These are phyloP conservation scores for Melampsora larici-populina DNA, from an alignment of 1,284 basidiomycete species.

Conservation along the genomic window DNA sequence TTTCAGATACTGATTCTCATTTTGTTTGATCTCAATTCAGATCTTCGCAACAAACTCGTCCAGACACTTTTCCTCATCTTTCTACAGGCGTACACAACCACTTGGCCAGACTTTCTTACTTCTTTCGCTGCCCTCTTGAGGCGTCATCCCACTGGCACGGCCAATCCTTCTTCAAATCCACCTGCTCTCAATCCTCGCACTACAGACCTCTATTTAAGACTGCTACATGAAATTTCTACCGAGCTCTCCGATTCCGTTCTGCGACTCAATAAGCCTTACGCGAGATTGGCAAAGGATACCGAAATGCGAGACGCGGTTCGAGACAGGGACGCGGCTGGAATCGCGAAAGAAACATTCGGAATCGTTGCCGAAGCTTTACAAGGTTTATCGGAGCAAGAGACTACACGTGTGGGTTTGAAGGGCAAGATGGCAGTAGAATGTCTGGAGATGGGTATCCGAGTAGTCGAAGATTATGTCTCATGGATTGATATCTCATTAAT, in stretches of 20 bases:
- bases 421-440: constrained; percentile 64
- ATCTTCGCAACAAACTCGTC: constrained; percentile 93
- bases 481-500: constrained; percentile 98
- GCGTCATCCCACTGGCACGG: constrained; percentile 71
- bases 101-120: constrained; percentile 67
- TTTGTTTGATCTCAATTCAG: constrained; percentile 55
- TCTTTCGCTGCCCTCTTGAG: constrained; percentile 57
- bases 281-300: constrained; percentile 72
- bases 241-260: constrained; percentile 89
- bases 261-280: constrained; percentile 63
- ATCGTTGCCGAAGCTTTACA: constrained; percentile 69
- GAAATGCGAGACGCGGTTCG: constrained; percentile 83
- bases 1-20: constrained; percentile 22
- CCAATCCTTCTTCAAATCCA: constrained; percentile 55
- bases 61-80: constrained; percentile 95
- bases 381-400: constrained; percentile 42
- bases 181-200: constrained; percentile 71
- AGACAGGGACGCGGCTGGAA: constrained; percentile 72
- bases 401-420: constrained; percentile 43
- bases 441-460: constrained; percentile 81
- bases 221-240: constrained; percentile 83
- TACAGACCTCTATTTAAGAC: constrained; percentile 76
- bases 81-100: constrained; percentile 77
- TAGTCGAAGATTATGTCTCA: constrained; percentile 89
- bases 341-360: constrained; percentile 81